Base-by-base conservation (phyloP, 768 basidiomycete genomes). In the Scleroderma bovista region DNA sequence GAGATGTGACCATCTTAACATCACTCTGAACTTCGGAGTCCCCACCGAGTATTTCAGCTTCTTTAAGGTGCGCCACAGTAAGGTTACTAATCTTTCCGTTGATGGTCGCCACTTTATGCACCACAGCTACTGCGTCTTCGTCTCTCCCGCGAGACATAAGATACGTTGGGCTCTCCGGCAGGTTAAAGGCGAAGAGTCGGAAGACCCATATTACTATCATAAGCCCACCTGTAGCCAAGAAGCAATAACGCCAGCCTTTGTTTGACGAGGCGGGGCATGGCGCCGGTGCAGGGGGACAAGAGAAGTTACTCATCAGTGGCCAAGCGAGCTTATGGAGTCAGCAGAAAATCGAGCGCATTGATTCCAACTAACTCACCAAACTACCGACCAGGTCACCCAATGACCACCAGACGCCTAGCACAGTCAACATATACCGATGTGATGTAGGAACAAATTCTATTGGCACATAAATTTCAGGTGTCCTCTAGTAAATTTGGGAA, bases 391-490 rank as follows among this genome's bases (percentile, higher is more conserved):
- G 74, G 60, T 88, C 86, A 2, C 86, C 86, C 31, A 88, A 72
- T 6, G 84, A 81, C 88, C 88, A 90, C 82, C 83, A 89, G 33
- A 88, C 77, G 0, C 85, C 86, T 16, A 89, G 72, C 13, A 88
- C 69, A 0, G 86, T 88, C 31, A 89, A 70, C 3, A 90, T 72
- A 57, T 86, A 88, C 58, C 89, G 88, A 52, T 88, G 84, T 1
- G 79, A 78, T 3, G 77, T 76, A 0, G 87, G 87, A 0, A 86
- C 61, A 58, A 86, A 86, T 57, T 89, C 84, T 83, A 46, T 22
- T 4, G 31, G 4, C 9, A 43, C 11, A 1, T 19, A 15, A 42
- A 16, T 4, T n/a, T 55, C 42, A n/a, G 26, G 22, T 24, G n/a
- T n/a, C n/a, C 16, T 13, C 11, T 11, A 7, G 10, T 38, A 20